These are phyloP conservation scores for Raddia distichophylla DNA, from an alignment of 176 grass and related monocot genomes.

Conservation along the genomic window DNA sequence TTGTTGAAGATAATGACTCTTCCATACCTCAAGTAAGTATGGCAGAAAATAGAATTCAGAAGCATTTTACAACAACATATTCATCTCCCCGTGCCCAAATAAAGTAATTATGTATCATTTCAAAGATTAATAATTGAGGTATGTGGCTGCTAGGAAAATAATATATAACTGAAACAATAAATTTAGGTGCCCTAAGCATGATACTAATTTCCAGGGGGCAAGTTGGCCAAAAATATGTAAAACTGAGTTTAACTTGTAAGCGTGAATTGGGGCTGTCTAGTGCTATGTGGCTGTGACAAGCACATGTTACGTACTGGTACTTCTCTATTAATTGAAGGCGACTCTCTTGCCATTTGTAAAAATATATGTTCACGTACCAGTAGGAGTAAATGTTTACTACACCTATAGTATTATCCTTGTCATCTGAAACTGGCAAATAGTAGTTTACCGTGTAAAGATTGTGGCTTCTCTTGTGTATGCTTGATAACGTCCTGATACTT, in stretches of 20 bases:
- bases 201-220: neutral
- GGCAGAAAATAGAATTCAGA: conserved; percentile 13
- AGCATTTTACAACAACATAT: neutral
- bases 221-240: neutral
- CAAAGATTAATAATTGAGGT: conserved; percentile 16
- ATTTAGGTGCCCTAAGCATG: neutral
- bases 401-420: neutral
- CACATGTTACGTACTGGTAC: neutral
- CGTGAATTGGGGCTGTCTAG: neutral
- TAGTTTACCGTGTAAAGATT: neutral
- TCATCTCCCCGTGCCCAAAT: neutral
- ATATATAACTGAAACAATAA: conserved; percentile 8
- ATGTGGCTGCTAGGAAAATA: neutral
- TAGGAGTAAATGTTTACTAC: conserved; percentile 19
- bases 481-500: neutral
- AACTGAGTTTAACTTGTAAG: neutral
- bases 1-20: conserved; percentile 99
- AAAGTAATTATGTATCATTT: neutral
- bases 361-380: conserved; percentile 5
- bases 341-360: no score
- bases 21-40: conserved; percentile 88
- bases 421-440: conserved; percentile 4
- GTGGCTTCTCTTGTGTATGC: neutral
- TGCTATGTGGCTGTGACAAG: neutral
- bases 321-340: no score